phyloP scores from a whole-genome alignment of 108 stramenopile genomes.

The Schizochytrium sp. region DNA sequence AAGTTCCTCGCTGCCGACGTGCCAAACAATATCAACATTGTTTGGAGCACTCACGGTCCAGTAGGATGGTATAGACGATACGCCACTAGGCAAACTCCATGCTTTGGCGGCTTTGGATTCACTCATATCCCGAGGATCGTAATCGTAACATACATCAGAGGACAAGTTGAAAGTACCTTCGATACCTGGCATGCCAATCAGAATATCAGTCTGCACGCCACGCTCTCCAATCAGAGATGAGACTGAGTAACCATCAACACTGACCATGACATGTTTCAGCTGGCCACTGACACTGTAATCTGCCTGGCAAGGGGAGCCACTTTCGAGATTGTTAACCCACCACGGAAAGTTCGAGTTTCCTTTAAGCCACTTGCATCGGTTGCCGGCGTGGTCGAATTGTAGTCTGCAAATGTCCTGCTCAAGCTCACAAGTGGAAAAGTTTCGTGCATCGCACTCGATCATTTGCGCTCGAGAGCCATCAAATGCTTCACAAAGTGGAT shows the following conservation, averaged over 20 bases:
- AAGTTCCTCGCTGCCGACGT: neutral
- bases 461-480: neutral
- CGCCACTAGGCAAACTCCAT: neutral
- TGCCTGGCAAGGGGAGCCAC: slow-evolving; percentile 43
- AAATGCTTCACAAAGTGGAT: slow-evolving; percentile 43
- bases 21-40: slow-evolving; percentile 48
- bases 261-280: neutral
- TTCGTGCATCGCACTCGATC: slow-evolving; percentile 35
- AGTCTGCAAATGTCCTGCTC: neutral
- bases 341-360: neutral
- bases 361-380: slow-evolving; percentile 49
- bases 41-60: neutral
- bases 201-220: neutral
- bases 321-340: slow-evolving; percentile 19
- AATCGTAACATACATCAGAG: slow-evolving; percentile 47
- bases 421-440: neutral
- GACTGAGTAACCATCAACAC: neutral
- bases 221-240: neutral
- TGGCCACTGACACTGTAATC: slow-evolving; percentile 45
- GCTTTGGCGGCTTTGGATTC: neutral
- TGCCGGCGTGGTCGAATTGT: slow-evolving; percentile 49
- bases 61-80: neutral
- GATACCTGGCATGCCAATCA: neutral
- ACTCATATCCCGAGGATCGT: slow-evolving; percentile 25
- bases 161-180: slow-evolving; percentile 4